phyloP scores from a whole-genome alignment of 1,139 yeast species.

The Suhomyces maxii region DNA sequence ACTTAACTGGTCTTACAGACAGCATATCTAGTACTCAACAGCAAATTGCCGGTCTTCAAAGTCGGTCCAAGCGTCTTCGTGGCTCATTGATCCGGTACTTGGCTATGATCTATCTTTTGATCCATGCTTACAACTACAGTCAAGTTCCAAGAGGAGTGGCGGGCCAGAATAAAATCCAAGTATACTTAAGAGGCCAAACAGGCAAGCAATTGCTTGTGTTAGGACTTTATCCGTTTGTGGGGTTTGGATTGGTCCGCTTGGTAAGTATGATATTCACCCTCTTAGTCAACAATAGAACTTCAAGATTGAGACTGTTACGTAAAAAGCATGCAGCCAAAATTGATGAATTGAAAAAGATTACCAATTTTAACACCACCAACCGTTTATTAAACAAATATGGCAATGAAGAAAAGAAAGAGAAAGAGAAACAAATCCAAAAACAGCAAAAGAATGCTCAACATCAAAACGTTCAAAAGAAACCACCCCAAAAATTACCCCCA shows the following conservation, averaged over 20 bases:
- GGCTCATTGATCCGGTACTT: slow-evolving; percentile 28
- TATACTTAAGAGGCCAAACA: slow-evolving; percentile 28
- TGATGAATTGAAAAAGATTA: slow-evolving; percentile 71
- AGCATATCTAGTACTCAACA: slow-evolving; percentile 39
- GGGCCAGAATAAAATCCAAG: slow-evolving; percentile 22
- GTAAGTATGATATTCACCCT: slow-evolving; percentile 25
- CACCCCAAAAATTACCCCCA: background rate
- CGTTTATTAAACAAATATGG: slow-evolving; percentile 69
- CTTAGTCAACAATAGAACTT: slow-evolving; percentile 23
- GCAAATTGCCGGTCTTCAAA: slow-evolving; percentile 23
- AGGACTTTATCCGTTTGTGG: slow-evolving; percentile 28
- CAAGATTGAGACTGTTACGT: slow-evolving; percentile 32
- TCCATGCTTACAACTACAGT: slow-evolving; percentile 28
- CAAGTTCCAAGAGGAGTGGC: slow-evolving; percentile 20
- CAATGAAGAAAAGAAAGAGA: slow-evolving; percentile 33
- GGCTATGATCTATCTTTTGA: slow-evolving; percentile 31
- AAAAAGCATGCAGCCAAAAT: slow-evolving; percentile 61
- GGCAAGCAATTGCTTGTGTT: slow-evolving; percentile 17
- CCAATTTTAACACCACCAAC: slow-evolving; percentile 77
- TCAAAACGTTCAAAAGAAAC: background rate
- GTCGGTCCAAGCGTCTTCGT: slow-evolving; percentile 20
- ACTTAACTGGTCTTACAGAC: slow-evolving; percentile 43
- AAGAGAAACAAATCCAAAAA: background rate
- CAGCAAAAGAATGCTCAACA: background rate
- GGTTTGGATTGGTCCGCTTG: slow-evolving; percentile 21